These are phyloP conservation scores for Termitomyces sp. DNA, from an alignment of 768 basidiomycete genomes.

Conservation along the genomic window DNA sequence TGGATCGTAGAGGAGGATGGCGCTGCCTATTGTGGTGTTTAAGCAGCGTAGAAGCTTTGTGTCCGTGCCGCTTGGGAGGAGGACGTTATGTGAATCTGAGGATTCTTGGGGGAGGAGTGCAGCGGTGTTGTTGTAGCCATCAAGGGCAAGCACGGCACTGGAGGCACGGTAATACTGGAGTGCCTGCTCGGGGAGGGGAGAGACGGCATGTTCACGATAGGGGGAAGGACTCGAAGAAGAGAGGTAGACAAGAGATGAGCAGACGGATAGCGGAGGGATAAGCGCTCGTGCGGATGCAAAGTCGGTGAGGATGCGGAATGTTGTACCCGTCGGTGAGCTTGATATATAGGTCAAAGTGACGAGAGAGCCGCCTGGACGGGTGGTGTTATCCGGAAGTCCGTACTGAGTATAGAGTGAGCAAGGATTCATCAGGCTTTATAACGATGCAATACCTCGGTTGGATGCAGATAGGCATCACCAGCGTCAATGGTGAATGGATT, in stretches of 20 bases:
- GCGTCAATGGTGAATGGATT: background rate
- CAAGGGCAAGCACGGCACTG: slow-evolving; percentile 47
- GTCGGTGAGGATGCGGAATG: slow-evolving; percentile 11
- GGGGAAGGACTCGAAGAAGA: background rate
- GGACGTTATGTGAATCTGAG: slow-evolving; percentile 18
- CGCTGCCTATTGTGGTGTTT: slow-evolving; percentile 43
- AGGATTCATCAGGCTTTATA: background rate
- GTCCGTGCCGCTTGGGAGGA: slow-evolving; percentile 40
- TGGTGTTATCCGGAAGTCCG: slow-evolving; percentile 6
- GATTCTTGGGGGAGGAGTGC: slow-evolving; percentile 29
- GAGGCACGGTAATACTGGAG: slow-evolving; percentile 59
- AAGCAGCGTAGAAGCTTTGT: slow-evolving; percentile 38
- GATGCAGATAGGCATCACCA: slow-evolving; percentile 3
- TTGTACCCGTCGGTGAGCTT: background rate
- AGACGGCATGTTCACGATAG: background rate
- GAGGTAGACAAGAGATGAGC: background rate
- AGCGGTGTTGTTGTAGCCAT: slow-evolving; percentile 57
- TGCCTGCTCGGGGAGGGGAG: slow-evolving; percentile 36
- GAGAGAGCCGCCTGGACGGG: slow-evolving; percentile 10
- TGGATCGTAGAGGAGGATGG: background rate
- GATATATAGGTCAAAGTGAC: slow-evolving; percentile 1
- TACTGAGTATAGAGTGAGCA: background rate
- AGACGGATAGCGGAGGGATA: background rate
- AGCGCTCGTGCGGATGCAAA: background rate
- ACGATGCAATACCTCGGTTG: background rate